These are phyloP conservation scores for Dictyostelium intermedium DNA, from an alignment of 78 protist genomes.

Conservation along the genomic window DNA sequence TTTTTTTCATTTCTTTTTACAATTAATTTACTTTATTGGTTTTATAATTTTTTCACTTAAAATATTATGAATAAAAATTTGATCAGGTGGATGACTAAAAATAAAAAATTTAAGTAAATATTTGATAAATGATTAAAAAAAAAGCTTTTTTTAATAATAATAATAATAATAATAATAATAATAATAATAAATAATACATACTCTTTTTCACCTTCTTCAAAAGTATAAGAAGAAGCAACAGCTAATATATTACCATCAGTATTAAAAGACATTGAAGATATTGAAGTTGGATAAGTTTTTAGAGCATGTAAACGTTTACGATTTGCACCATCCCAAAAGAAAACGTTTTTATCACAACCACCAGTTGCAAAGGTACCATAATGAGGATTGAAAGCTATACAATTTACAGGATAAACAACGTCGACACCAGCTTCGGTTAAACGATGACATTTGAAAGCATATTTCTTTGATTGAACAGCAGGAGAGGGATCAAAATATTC, in stretches of 20 bases:
- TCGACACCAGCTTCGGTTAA: slow-evolving; percentile 59
- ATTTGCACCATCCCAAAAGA: slow-evolving; percentile 92
- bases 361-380: slow-evolving; percentile 97
- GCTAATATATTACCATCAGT: slow-evolving; percentile 90
- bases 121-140: neutral
- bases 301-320: slow-evolving; percentile 83
- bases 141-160: neutral
- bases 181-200: slow-evolving; percentile 4
- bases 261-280: slow-evolving; percentile 86
- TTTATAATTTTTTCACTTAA: slow-evolving; percentile 71
- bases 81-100: slow-evolving; percentile 81
- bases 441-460: slow-evolving; percentile 97
- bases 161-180: neutral
- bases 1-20: neutral
- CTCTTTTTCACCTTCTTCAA: slow-evolving; percentile 94
- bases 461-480: slow-evolving; percentile 80
- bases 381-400: slow-evolving; percentile 94
- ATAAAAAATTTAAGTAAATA: neutral
- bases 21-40: slow-evolving; percentile 38
- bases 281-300: slow-evolving; percentile 79
- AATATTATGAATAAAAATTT: slow-evolving; percentile 84
- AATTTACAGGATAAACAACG: slow-evolving; percentile 94
- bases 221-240: slow-evolving; percentile 94
- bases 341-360: slow-evolving; percentile 95
- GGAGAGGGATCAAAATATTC: slow-evolving; percentile 88